These are phyloP conservation scores for Cutaneotrichosporon curvatum DNA, from an alignment of 1,284 basidiomycete genomes.

Conservation along the genomic window DNA sequence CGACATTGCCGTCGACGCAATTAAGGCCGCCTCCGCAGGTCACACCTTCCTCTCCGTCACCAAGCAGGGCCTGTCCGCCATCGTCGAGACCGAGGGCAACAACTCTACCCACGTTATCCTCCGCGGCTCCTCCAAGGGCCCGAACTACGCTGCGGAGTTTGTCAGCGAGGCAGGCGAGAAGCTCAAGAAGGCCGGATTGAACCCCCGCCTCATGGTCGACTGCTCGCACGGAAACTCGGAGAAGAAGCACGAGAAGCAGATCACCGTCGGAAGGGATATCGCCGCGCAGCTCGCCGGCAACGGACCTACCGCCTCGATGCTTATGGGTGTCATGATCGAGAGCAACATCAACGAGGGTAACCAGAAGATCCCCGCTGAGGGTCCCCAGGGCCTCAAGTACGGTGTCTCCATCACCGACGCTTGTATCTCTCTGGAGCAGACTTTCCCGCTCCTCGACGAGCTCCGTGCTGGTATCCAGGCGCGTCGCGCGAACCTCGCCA, in stretches of 20 bases:
- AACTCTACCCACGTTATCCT: slow-evolving; percentile 63
- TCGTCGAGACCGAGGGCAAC: slow-evolving; percentile 70
- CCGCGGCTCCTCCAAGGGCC: slow-evolving; percentile 75
- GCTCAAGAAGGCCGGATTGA: slow-evolving; percentile 69
- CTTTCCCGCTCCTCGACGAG: slow-evolving; percentile 68
- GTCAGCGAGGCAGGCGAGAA: slow-evolving; percentile 71
- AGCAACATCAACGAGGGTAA: slow-evolving; percentile 75
- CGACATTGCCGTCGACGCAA: slow-evolving; percentile 82
- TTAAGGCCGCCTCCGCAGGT: slow-evolving; percentile 72
- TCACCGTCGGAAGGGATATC: slow-evolving; percentile 51
- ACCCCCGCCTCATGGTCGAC: slow-evolving; percentile 83
- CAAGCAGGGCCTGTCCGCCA: slow-evolving; percentile 83
- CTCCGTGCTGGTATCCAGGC: slow-evolving; percentile 72
- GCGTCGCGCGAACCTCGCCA: slow-evolving; percentile 51
- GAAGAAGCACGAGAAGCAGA: slow-evolving; percentile 56
- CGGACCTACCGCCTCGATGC: slow-evolving; percentile 62
- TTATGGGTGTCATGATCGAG: slow-evolving; percentile 98
- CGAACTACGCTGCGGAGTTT: slow-evolving; percentile 72
- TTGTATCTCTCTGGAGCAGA: slow-evolving; percentile 84
- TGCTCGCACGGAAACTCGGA: slow-evolving; percentile 71
- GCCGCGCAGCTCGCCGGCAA: slow-evolving; percentile 59
- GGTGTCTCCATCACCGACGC: slow-evolving; percentile 60
- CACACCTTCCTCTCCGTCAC: slow-evolving; percentile 92
- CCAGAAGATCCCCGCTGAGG: slow-evolving; percentile 74
- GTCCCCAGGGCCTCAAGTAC: slow-evolving; percentile 70